Conservation (phyloP, 2,329 filamentous ascomycete genomes). For the Arthrobotrys megalospora region DNA sequence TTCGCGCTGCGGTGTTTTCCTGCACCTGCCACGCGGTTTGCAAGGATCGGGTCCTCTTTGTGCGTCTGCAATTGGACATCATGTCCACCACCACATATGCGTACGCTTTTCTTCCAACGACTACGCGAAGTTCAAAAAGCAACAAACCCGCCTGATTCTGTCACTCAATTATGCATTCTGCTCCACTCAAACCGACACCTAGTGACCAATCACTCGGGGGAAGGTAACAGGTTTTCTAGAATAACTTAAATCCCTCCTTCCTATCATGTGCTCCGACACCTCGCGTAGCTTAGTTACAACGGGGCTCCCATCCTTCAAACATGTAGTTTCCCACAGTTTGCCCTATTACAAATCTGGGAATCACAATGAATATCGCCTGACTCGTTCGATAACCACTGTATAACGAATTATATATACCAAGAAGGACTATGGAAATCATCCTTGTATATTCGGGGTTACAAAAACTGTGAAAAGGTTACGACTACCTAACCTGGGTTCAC, state of each 20-base stretch:
- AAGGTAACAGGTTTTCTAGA: background rate
- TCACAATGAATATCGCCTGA: background rate
- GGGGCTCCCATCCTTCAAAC: background rate
- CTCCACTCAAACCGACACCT: background rate
- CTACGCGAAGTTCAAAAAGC: constrained; percentile 20
- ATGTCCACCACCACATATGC: background rate
- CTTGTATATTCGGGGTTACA: background rate
- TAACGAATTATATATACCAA: too few relatives aligned
- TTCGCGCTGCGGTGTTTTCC: constrained; percentile 7
- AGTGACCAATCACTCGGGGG: background rate
- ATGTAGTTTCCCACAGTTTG: background rate
- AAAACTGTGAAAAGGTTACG: background rate
- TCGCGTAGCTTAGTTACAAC: background rate
- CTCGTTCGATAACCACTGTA: background rate
- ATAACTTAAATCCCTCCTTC: constrained; percentile 18
- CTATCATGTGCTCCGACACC: constrained; percentile 9
- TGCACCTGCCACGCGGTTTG: constrained; percentile 52
- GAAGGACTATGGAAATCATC: background rate
- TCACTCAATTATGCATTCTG: background rate
- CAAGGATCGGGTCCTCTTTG: constrained; percentile 18
- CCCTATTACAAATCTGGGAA: background rate
- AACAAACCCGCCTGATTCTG: constrained; percentile 8
- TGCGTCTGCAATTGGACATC: background rate
- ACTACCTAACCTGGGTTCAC: constrained; percentile 1
- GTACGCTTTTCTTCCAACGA: too few relatives aligned